Conservation (phyloP, 2,329 filamentous ascomycete genomes). For the Drechslera avenae region DNA sequence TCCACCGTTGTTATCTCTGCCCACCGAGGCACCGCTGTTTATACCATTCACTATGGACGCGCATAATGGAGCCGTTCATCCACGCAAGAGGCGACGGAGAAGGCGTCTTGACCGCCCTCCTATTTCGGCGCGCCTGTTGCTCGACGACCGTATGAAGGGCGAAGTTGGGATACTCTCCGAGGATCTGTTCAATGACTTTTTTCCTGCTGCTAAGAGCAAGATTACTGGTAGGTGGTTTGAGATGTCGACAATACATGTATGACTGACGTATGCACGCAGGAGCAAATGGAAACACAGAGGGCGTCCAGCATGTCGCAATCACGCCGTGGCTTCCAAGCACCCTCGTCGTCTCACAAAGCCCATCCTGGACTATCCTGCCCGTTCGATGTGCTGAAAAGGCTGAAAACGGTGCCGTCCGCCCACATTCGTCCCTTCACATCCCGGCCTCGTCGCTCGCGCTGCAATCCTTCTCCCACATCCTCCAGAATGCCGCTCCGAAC, state of each 20-base stretch:
- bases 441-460: conserved; percentile 73
- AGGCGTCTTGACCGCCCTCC: conserved; percentile 69
- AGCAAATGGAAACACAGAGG: conserved; percentile 14
- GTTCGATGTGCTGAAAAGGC: conserved; percentile 57
- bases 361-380: conserved; percentile 84
- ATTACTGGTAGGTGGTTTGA: conserved; percentile 23
- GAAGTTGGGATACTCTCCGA: conserved; percentile 86
- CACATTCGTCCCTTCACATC: conserved; percentile 79
- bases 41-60: conserved; percentile 33
- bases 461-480: conserved; percentile 75
- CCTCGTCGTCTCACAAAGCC: conserved; percentile 59
- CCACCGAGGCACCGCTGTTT: conserved; percentile 16
- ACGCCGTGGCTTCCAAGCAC: conserved; percentile 71
- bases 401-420: conserved; percentile 48
- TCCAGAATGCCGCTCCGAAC: conserved; percentile 76
- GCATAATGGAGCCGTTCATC: conserved; percentile 36
- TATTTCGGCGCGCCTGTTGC: conserved; percentile 77
- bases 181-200: conserved; percentile 82
- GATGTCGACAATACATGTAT: not conserved
- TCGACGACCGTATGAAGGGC: conserved; percentile 84
- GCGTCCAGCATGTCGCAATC: conserved; percentile 68
- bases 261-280: conserved; percentile 13
- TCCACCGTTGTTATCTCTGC: conserved; percentile 11
- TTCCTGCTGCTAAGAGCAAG: conserved; percentile 56
- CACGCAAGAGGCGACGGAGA: conserved; percentile 60